These are phyloP conservation scores for Gliomastix tumulicola DNA, from an alignment of 2,329 filamentous ascomycete species.

Conservation along the genomic window DNA sequence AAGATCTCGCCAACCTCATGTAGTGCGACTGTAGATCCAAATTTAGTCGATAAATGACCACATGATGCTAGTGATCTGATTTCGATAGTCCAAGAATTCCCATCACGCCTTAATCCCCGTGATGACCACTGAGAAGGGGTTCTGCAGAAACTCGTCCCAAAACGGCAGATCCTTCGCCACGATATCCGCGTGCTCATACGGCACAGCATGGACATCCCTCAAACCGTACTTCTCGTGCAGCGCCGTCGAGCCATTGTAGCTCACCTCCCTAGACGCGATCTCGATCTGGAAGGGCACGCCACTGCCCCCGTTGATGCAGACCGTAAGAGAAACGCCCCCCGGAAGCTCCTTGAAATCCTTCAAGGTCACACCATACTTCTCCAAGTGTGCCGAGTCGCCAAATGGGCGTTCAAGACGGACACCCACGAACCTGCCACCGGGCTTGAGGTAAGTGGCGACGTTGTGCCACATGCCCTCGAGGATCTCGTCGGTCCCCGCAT, in stretches of 20 bases:
- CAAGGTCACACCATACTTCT: conserved; percentile 1
- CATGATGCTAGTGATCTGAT: too few relatives aligned
- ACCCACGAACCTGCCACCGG: conserved; percentile 17
- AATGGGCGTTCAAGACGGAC: conserved; percentile 7
- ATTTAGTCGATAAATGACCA: too few relatives aligned
- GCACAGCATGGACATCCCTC: neutral
- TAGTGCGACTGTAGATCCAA: too few relatives aligned
- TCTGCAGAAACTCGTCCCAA: neutral
- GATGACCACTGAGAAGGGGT: too few relatives aligned
- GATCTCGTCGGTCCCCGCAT: conserved; percentile 11
- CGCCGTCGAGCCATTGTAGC: conserved; percentile 1
- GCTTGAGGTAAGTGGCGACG: conserved; percentile 12
- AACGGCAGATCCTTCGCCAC: neutral
- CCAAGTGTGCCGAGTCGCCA: neutral
- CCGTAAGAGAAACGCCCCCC: neutral
- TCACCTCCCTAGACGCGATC: too few relatives aligned
- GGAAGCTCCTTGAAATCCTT: neutral
- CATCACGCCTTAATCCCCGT: too few relatives aligned
- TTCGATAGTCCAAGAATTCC: too few relatives aligned
- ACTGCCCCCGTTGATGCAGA: neutral
- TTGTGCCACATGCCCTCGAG: conserved; percentile 20
- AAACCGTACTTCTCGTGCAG: conserved; percentile 1
- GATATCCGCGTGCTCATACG: neutral
- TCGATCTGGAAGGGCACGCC: too few relatives aligned
- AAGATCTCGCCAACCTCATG: too few relatives aligned